Evolutionary conservation across 2,329 filamentous ascomycete species (phyloP), one percentile per base, ranked within the genome.

Genomic region (Pseudogymnoascus sp.): DNA sequence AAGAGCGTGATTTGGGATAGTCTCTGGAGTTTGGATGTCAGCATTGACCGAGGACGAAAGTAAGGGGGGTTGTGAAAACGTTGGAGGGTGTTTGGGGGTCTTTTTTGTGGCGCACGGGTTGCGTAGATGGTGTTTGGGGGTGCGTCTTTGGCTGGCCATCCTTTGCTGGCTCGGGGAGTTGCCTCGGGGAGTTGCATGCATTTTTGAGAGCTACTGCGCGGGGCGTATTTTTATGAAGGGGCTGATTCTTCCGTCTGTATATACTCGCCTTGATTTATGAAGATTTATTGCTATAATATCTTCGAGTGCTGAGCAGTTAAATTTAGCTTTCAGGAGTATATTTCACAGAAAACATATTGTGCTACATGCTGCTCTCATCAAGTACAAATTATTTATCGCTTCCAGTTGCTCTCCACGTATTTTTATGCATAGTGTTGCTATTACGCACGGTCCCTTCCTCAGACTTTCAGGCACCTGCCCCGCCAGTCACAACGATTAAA

Each of bases 1-100:
- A 81, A 74, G 68, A 84, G 81, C 28, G 75, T 85, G 3, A 78
- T 86, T 8, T 88, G 84, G 83, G 84, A 86, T 66, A 79, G 82
- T 11, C 72, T 87, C 14, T 87, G 84, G 84, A 84, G 78, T 65
- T 70, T 86, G 25, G 84, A 87, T 67, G 77, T 85, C 52, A 84
- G 76, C 65, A 80, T 82, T 59, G 82, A 82, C 66, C 80, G 77
- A 64, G 72, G 68, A 9, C 42, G 55, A 11, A 66, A 62, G 62
- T 60, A 55, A 5, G n/a, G 4, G 3, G 4, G n/a, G 49, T 5
- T 19, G 4, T 3, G 22, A 9, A 12, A 25, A 25, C 6, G 12
- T 45, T 8, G 9, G 23, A 23, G 23, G 49, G 16, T 12, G 49
- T 33, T 22, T 55, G 49, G 25, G 38, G 38, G 2, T 5, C n/a